Base-by-base conservation (phyloP, 2,329 filamentous ascomycete genomes). In the Colletotrichum magnum region DNA sequence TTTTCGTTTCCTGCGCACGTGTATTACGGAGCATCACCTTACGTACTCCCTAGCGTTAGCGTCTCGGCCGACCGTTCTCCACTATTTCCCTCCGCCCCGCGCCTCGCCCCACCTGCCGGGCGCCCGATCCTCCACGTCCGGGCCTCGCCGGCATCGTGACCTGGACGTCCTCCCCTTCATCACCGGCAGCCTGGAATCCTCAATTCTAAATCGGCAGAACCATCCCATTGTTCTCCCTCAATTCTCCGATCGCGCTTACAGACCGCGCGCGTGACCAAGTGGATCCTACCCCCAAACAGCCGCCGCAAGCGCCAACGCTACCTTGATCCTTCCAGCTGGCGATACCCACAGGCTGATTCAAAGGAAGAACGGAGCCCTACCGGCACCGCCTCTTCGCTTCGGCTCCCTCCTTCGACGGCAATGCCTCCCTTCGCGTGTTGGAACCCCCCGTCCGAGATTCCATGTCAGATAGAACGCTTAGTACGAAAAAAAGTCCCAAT, bases 331-430 rank as follows among this genome's bases (percentile, higher is more conserved):
- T 36, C 9, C 32, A 36, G 21, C 21, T 24, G 21, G 21, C 21
- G 21, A 36, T 36, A 36, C 32, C 32, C 32, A 36, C 32, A 36
- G 7, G 32, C 45, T 13, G 10, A 61, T 26, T 26, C 13, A 12
- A 6, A 10, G 6, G 47, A 43, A 21, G 47, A 45, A 32, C 43
- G 26, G 13, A 67, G 58, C 32, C 26, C 16, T 43, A 43, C 18
- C 36, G 50, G 52, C 64, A 45, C 32, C 36, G 64, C 65, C 65
- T 48, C 53, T 36, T 39, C 47, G 53, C 36, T 53, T 28, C 48
- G 21, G 21, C 21, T 24, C 21, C 50, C 47, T 64, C 47, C 58
- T 54, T 24, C 21, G 48, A 39, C 47, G 28, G 21, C 21, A 24
- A 3, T 24, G 21, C 32, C 10, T 36, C 32, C 32, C 32, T 36